Evolutionary conservation across 2,329 filamentous ascomycete species (phyloP).

Genomic region (Phoma herbarum): DNA sequence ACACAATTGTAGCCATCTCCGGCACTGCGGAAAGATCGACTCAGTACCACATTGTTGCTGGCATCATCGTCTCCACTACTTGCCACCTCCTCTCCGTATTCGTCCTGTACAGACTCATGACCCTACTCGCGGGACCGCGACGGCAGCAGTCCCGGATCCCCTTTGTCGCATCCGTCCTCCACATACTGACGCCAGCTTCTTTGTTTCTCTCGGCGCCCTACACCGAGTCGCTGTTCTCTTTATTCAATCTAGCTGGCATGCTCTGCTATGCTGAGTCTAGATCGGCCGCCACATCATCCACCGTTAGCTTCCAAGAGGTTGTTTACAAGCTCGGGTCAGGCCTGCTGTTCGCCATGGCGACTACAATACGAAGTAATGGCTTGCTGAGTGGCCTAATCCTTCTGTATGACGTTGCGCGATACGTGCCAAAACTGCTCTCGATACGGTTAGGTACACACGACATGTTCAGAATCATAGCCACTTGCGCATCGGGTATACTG

Average conservation of each 20-base stretch:
- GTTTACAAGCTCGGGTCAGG: slow-evolving; percentile 69
- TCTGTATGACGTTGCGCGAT: slow-evolving; percentile 56
- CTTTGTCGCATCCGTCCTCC: slow-evolving; percentile 74
- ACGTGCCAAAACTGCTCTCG: slow-evolving; percentile 53
- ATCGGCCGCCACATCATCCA: slow-evolving; percentile 29
- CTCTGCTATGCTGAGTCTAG: slow-evolving; percentile 68
- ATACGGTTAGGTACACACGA: slow-evolving; percentile 48
- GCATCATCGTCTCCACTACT: slow-evolving; percentile 73
- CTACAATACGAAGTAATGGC: slow-evolving; percentile 83
- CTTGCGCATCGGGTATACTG: slow-evolving; percentile 71
- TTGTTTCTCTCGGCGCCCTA: slow-evolving; percentile 90
- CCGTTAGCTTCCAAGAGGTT: slow-evolving; percentile 36
- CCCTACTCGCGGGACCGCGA: slow-evolving; percentile 56
- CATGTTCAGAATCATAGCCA: slow-evolving; percentile 64
- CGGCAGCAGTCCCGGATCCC: slow-evolving; percentile 59
- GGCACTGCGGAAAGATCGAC: slow-evolving; percentile 22
- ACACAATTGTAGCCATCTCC: slow-evolving; percentile 50
- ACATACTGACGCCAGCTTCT: slow-evolving; percentile 86
- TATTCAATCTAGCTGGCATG: slow-evolving; percentile 78
- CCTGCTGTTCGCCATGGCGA: slow-evolving; percentile 74
- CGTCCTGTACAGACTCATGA: slow-evolving; percentile 72
- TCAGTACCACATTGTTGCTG: slow-evolving; percentile 59
- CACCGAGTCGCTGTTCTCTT: slow-evolving; percentile 79
- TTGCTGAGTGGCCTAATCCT: slow-evolving; percentile 82
- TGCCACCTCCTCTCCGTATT: slow-evolving; percentile 80